Conservation (phyloP, 2,329 filamentous ascomycete species). For the Metarhizium anisopliae region DNA sequence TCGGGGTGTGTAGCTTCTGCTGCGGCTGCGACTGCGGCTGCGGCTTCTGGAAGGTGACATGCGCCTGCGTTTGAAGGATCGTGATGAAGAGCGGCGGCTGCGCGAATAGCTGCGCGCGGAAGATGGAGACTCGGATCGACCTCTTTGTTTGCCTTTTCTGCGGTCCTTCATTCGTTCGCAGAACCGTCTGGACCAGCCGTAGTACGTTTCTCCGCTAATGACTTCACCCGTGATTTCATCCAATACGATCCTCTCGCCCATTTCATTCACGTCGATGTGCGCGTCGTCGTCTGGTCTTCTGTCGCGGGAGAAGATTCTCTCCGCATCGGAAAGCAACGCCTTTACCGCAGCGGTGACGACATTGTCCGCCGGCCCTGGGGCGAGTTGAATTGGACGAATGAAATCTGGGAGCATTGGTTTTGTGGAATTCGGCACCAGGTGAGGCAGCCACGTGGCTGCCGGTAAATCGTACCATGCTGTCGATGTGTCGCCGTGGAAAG, state of each 20-base stretch:
- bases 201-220: slow-evolving; percentile 65
- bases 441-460: slow-evolving; percentile 71
- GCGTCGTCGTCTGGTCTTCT: slow-evolving; percentile 39
- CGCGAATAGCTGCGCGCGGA: slow-evolving; percentile 16
- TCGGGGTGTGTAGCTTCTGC: slow-evolving; percentile 22
- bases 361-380: slow-evolving; percentile 58
- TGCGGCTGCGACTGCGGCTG: slow-evolving; percentile 18
- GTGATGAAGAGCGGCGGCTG: slow-evolving; percentile 20
- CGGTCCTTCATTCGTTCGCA: slow-evolving; percentile 71
- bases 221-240: slow-evolving; percentile 60
- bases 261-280: slow-evolving; percentile 58
- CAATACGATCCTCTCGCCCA: slow-evolving; percentile 59
- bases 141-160: slow-evolving; percentile 19
- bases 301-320: slow-evolving; percentile 55
- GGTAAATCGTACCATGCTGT: slow-evolving; percentile 76
- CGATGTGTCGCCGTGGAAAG: slow-evolving; percentile 65
- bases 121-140: slow-evolving; percentile 24
- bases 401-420: slow-evolving; percentile 62
- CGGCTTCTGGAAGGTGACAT: slow-evolving; percentile 16
- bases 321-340: slow-evolving; percentile 58
- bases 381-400: slow-evolving; percentile 63
- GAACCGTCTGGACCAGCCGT: slow-evolving; percentile 77
- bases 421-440: slow-evolving; percentile 67
- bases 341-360: slow-evolving; percentile 61
- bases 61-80: slow-evolving; percentile 20